A percentile compares a stretch with the other conserved stretches of the same genome.
These are phyloP conservation scores for Ustilago crameri DNA, from an alignment of 1,284 basidiomycete species.

Conservation along the genomic window DNA sequence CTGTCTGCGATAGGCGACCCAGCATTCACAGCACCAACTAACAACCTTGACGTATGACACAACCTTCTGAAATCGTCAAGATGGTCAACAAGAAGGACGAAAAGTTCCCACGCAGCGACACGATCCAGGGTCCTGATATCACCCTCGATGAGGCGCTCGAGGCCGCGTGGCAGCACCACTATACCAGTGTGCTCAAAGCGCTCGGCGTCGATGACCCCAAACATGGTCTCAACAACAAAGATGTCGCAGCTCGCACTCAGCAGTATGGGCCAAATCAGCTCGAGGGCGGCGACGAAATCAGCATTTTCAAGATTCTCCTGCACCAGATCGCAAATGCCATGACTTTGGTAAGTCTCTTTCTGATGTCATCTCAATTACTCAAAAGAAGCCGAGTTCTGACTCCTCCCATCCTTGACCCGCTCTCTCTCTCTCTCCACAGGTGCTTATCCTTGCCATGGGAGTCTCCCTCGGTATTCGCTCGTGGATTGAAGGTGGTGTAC, in stretches of 20 bases:
- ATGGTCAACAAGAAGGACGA: conserved; percentile 43
- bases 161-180: conserved; percentile 44
- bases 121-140: conserved; percentile 47
- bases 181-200: conserved; percentile 44
- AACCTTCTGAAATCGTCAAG: conserved; percentile 6
- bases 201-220: conserved; percentile 47
- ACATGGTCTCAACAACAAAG: conserved; percentile 52
- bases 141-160: conserved; percentile 33
- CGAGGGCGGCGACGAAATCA: conserved; percentile 61
- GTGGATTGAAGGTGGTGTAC: conserved; percentile 77
- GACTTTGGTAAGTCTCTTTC: conserved; percentile 51
- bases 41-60: no score
- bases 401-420: no score
- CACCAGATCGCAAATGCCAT: conserved; percentile 67
- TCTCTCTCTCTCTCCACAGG: conserved; percentile 9
- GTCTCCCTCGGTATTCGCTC: conserved; percentile 74
- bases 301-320: conserved; percentile 55
- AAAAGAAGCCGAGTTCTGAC: no score
- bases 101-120: conserved; percentile 46
- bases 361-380: no score
- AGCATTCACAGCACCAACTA: conserved; percentile 1
- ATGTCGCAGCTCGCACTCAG: conserved; percentile 45
- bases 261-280: conserved; percentile 64
- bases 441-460: conserved; percentile 74
- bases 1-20: conserved; percentile 41